Base-by-base conservation (phyloP, 1,284 basidiomycete species). In the Xanthoconium separans region DNA sequence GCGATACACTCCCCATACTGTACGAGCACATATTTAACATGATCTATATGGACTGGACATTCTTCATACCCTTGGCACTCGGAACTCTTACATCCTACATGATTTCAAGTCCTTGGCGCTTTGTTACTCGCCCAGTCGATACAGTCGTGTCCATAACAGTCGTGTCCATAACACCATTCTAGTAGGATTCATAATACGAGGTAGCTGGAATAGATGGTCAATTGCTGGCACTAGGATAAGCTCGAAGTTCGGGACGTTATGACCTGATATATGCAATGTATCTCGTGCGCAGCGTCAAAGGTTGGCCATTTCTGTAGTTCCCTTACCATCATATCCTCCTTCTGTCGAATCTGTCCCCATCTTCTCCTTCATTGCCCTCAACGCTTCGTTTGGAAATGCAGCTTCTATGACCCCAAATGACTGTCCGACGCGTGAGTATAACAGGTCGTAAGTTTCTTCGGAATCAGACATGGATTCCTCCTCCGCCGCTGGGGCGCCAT, bases 21-120 rank as follows among this genome's bases (percentile, higher is more conserved):
- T 72, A 72, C 57, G 56, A 60, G 29, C 58, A 50, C 50, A 33
- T 57, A 62, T 58, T 51, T 69, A 70, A 57, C 63, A 57, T 53
- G 65, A 66, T 66, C 57, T 66, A 65, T 66, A 65, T 59, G 50
- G 50, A 47, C 49, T 56, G 58, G 61, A 66, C 61, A 37, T 47
- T 48, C 24, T 55, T 50, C 16, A 44, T 47, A 50, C 41, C 30
- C 43, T 22, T 42, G 18, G 41, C 49, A 51, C 55, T 36, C 53
- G 39, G 50, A 47, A 52, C 49, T 47, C 44, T 51, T 36, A 64
- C 54, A 63, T 47, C 37, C 63, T 65, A 67, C 51, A 50, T 44
- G 24, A 51, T 43, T 12, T 36, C 27, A 27, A 27, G 22, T 41
- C 39, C 18, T 41, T 30, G 44, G 41, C 43, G 36, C 44, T 50